Percentiles rank a stretch among this genome's conserved stretches.
These are phyloP conservation scores for Edaphochlamys debaryana DNA, from an alignment of 139 green algal genomes.

Conservation along the genomic window DNA sequence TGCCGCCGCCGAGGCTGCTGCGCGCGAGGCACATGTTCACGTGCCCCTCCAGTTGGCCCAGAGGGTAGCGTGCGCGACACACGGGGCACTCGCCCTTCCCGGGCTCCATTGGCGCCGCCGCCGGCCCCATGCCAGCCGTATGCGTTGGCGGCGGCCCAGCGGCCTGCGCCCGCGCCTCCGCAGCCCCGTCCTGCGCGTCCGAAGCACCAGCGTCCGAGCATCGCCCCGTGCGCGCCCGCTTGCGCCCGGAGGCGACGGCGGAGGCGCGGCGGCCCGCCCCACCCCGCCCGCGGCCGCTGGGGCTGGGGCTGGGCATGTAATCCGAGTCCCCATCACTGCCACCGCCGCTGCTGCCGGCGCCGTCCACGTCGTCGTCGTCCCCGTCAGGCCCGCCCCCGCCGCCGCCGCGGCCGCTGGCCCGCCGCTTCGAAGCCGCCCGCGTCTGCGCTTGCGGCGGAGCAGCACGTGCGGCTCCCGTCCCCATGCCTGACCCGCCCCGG, in stretches of 20 bases:
- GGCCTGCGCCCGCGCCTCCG: too few species aligned
- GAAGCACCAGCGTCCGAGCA: too few species aligned
- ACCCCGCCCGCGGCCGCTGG: too few species aligned
- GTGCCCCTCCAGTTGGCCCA: conserved; percentile 4
- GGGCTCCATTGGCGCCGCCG: too few species aligned
- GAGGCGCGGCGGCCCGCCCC: too few species aligned
- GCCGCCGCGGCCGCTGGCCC: background rate
- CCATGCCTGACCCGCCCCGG: too few species aligned
- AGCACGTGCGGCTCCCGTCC: too few species aligned
- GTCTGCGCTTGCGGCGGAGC: background rate
- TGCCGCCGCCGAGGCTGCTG: background rate
- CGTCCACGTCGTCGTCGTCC: background rate
- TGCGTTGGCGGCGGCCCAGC: background rate
- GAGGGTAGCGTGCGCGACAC: background rate
- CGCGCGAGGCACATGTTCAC: conserved; percentile 9
- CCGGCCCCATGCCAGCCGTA: too few species aligned
- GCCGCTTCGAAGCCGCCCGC: background rate
- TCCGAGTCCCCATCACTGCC: background rate
- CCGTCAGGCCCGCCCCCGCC: background rate
- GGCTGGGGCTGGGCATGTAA: background rate
- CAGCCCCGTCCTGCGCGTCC: background rate
- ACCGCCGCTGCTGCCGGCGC: background rate
- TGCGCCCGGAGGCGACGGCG: too few species aligned
- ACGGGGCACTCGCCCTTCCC: conserved; percentile 8
- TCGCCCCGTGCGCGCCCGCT: too few species aligned